Percentiles rank a stretch among this genome's conserved stretches.
phyloP scores from a whole-genome alignment of 805 yeast species.

The Kodamaea neixiangensis region DNA sequence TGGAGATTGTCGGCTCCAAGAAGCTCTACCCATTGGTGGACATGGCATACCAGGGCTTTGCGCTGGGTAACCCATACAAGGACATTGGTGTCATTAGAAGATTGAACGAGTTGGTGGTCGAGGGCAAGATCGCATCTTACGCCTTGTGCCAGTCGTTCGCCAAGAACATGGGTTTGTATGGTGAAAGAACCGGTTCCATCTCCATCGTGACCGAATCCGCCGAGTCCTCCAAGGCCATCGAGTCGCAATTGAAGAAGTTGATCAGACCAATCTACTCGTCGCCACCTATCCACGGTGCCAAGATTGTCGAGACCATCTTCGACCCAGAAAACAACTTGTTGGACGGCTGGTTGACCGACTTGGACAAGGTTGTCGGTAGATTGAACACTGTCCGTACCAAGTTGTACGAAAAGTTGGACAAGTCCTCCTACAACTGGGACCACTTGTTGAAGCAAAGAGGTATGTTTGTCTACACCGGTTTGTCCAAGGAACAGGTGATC shows the following conservation, averaged over 20 bases:
- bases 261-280: slow-evolving; percentile 88
- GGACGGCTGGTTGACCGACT: slow-evolving; percentile 79
- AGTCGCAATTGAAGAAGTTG: slow-evolving; percentile 79
- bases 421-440: slow-evolving; percentile 73
- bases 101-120: slow-evolving; percentile 50
- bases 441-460: slow-evolving; percentile 89
- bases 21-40: slow-evolving; percentile 80
- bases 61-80: slow-evolving; percentile 76
- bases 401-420: slow-evolving; percentile 64
- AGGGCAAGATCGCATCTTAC: slow-evolving; percentile 50
- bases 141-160: slow-evolving; percentile 54
- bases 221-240: slow-evolving; percentile 54
- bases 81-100: slow-evolving; percentile 57
- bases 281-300: slow-evolving; percentile 94
- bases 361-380: slow-evolving; percentile 75
- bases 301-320: slow-evolving; percentile 79
- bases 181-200: slow-evolving; percentile 74
- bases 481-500: slow-evolving; percentile 67
- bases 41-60: slow-evolving; percentile 95
- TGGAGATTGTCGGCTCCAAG: slow-evolving; percentile 59
- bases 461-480: slow-evolving; percentile 94
- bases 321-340: slow-evolving; percentile 54
- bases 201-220: slow-evolving; percentile 60
- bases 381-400: slow-evolving; percentile 69
- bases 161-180: slow-evolving; percentile 51